Conservation (phyloP, 768 basidiomycete species). For the Termitomyces titanicus region DNA sequence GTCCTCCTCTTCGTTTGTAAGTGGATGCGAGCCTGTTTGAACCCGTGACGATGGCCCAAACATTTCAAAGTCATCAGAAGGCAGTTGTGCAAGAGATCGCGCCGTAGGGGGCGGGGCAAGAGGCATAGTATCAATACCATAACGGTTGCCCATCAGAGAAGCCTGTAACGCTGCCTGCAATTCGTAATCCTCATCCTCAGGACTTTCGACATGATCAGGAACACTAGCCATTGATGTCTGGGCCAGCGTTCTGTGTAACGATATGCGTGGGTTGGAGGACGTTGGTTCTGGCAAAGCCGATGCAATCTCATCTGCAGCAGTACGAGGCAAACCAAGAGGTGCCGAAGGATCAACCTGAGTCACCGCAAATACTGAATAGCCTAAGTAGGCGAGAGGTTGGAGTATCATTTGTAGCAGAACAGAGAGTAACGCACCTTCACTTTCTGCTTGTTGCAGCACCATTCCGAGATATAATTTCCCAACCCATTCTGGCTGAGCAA, state of each 20-base stretch:
- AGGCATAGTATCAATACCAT: slow-evolving; percentile 8
- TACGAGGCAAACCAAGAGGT: slow-evolving; percentile 54
- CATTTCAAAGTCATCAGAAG: slow-evolving; percentile 2
- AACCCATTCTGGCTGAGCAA: slow-evolving; percentile 74
- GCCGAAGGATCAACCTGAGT: slow-evolving; percentile 55
- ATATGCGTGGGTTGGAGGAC: slow-evolving; percentile 8
- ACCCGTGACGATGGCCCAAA: slow-evolving; percentile 11
- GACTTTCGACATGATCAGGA: slow-evolving; percentile 26
- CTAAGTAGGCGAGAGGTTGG: slow-evolving; percentile 36
- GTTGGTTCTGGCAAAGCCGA: slow-evolving; percentile 54
- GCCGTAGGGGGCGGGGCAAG: slow-evolving; percentile 22
- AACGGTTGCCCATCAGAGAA: slow-evolving; percentile 45
- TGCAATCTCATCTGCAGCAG: slow-evolving; percentile 70
- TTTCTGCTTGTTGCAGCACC: slow-evolving; percentile 84
- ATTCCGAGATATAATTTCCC: slow-evolving; percentile 79
- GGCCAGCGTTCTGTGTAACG: neutral
- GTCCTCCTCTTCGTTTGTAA: neutral
- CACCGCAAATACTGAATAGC: slow-evolving; percentile 80
- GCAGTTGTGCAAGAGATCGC: slow-evolving; percentile 22
- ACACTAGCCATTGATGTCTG: slow-evolving; percentile 8
- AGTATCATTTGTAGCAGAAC: neutral
- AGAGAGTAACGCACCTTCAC: slow-evolving; percentile 55
- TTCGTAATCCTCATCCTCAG: slow-evolving; percentile 85
- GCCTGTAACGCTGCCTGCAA: slow-evolving; percentile 87
- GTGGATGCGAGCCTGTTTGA: slow-evolving; percentile 15